phyloP scores from a whole-genome alignment of 1,139 yeast species.

The Hyphopichia fennica region DNA sequence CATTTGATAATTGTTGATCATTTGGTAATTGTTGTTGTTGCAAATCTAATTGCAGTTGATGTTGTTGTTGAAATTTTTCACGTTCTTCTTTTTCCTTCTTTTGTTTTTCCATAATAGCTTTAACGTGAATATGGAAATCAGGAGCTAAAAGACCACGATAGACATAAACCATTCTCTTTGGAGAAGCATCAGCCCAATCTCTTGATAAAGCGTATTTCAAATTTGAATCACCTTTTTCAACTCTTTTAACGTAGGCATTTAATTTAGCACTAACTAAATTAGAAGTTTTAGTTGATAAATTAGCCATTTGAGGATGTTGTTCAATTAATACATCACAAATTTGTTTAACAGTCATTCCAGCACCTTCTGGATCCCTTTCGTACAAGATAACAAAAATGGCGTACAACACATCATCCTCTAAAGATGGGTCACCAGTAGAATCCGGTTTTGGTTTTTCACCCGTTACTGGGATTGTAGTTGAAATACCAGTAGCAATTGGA shows the following conservation, averaged over 20 bases:
- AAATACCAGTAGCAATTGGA: conserved; percentile 69
- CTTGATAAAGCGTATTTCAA: conserved; percentile 73
- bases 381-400: conserved; percentile 71
- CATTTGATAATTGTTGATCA: not conserved
- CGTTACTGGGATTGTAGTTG: conserved; percentile 76
- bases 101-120: conserved; percentile 48
- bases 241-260: conserved; percentile 80
- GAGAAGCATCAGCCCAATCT: conserved; percentile 89
- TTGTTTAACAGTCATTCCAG: conserved; percentile 85
- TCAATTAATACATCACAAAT: conserved; percentile 72
- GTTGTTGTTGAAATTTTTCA: not conserved
- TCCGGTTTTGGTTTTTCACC: conserved; percentile 77
- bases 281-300: conserved; percentile 74
- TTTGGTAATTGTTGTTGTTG: not conserved
- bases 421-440: conserved; percentile 56
- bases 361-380: conserved; percentile 65
- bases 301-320: conserved; percentile 80
- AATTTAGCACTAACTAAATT: conserved; percentile 78
- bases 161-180: conserved; percentile 84
- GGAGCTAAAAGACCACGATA: conserved; percentile 74
- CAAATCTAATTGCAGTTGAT: conserved; percentile 1
- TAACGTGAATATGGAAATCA: conserved; percentile 70
- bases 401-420: conserved; percentile 73
- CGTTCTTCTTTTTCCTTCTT: conserved; percentile 10
- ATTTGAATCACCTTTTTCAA: conserved; percentile 74